Evolutionary conservation across 306 rosid genomes (phyloP).

Genomic region (Canavalia ensiformis): DNA sequence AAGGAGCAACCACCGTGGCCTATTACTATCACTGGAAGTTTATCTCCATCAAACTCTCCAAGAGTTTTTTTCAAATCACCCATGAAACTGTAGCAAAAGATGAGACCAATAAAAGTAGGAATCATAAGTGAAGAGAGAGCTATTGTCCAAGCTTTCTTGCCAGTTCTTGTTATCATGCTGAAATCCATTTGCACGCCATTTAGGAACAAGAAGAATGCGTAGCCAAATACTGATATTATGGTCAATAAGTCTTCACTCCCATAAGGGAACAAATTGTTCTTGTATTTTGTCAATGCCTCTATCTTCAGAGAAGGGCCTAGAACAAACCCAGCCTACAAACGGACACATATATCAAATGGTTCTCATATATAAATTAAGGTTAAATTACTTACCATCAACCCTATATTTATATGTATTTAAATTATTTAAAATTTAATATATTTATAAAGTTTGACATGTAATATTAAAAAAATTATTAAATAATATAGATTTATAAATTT

Average conservation of each 20-base stretch:
- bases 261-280: slow-evolving; percentile 31
- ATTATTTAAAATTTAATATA: too few species aligned
- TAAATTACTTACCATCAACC: not conserved
- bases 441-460: too few species aligned
- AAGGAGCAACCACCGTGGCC: slow-evolving; percentile 48
- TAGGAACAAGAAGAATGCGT: slow-evolving; percentile 51
- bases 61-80: rapidly evolving
- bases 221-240: slow-evolving; percentile 47
- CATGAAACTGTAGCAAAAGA: rapidly evolving
- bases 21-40: slow-evolving; percentile 28
- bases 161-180: slow-evolving; percentile 51
- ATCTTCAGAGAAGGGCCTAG: slow-evolving; percentile 52
- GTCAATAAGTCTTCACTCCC: slow-evolving; percentile 48
- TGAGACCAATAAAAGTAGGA: slow-evolving; percentile 23
- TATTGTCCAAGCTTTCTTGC: slow-evolving; percentile 52
- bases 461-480: too few species aligned
- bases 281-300: not conserved
- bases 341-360: not conserved
- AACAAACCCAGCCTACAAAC: slow-evolving; percentile 57
- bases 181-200: slow-evolving; percentile 62
- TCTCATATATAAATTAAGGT: not conserved
- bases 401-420: too few species aligned
- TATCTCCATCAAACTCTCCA: not conserved
- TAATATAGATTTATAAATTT: too few species aligned
- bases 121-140: slow-evolving; percentile 31